phyloP scores from a whole-genome alignment of 805 yeast genomes.

The Wickerhamiella spandovensis region DNA sequence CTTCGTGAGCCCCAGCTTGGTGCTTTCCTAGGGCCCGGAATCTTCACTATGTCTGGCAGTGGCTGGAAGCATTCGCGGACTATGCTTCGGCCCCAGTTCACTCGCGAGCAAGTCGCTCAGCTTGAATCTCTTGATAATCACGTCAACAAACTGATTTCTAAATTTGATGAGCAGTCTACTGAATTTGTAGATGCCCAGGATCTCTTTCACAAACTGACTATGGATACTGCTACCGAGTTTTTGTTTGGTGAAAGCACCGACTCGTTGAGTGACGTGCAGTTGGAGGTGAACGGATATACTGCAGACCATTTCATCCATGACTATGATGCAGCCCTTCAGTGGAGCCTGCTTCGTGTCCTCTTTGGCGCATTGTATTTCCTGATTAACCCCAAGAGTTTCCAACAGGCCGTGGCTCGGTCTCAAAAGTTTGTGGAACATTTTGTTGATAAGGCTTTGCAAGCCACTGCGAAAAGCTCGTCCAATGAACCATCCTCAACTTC shows the following conservation, averaged over 20 bases:
- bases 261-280: conserved; percentile 6
- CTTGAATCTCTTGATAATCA: conserved; percentile 19
- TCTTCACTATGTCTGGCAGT: conserved; percentile 25
- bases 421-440: conserved; percentile 27
- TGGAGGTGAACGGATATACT: conserved; percentile 11
- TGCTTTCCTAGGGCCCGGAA: conserved; percentile 25
- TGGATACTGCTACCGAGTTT: conserved; percentile 22
- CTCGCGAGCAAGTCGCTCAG: conserved; percentile 23
- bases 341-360: conserved; percentile 15
- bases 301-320: conserved; percentile 17
- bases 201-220: conserved; percentile 15
- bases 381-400: conserved; percentile 19
- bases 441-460: conserved; percentile 27
- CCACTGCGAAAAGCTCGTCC: conserved; percentile 15
- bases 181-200: conserved; percentile 16
- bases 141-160: conserved; percentile 7
- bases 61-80: conserved; percentile 28
- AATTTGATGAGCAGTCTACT: conserved; percentile 15
- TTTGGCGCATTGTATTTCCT: conserved; percentile 14
- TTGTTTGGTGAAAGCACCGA: conserved; percentile 16
- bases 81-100: conserved; percentile 27
- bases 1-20: conserved; percentile 17
- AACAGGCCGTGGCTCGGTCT: conserved; percentile 22
- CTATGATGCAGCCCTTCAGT: conserved; percentile 11
- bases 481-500: no score